Conservation (phyloP, 257 asterid species). For the Solanum sejunctum region DNA sequence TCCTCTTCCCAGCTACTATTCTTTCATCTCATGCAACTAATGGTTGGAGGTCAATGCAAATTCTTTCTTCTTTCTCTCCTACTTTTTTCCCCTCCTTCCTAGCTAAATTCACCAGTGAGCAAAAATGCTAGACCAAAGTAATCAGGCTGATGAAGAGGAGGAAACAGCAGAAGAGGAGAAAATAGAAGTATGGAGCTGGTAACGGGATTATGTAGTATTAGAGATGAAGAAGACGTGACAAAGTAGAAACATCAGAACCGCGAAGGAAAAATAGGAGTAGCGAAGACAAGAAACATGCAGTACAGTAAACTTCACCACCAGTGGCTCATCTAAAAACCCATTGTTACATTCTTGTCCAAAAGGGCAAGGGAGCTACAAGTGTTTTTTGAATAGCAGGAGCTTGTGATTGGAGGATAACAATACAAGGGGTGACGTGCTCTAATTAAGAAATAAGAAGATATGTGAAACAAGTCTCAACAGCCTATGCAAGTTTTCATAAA, state of each 20-base stretch:
- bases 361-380: not conserved
- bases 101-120: not conserved
- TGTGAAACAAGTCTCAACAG: not conserved
- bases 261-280: not conserved
- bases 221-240: not conserved
- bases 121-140: not conserved
- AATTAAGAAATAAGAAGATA: not conserved
- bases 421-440: not conserved
- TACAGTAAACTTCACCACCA: not conserved
- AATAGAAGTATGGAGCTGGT: not conserved
- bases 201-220: not conserved
- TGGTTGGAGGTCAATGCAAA: not conserved
- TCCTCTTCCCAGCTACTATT: not conserved
- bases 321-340: not conserved
- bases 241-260: not conserved
- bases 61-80: not conserved
- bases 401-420: not conserved
- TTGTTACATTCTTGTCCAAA: not conserved
- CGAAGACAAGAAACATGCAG: not conserved
- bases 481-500: not conserved
- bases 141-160: not conserved
- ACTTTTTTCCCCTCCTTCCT: not conserved
- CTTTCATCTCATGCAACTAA: not conserved
- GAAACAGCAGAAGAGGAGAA: not conserved
- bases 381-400: not conserved